Base-by-base conservation (phyloP, 1,139 yeast species). In the Geotrichum macrosporum region DNA sequence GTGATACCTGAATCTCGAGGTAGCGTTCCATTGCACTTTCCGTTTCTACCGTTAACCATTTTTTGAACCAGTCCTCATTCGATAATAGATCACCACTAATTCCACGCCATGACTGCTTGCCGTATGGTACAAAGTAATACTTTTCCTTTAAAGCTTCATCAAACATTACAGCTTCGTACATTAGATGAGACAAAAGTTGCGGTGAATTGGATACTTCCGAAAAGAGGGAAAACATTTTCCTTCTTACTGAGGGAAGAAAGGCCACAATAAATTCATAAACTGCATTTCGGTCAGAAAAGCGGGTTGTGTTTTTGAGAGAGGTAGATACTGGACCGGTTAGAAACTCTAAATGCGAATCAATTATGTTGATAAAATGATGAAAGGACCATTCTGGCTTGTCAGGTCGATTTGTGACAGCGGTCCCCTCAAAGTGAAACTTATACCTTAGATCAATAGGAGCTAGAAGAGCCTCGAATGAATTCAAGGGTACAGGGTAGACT, bases 371-470 rank as follows among this genome's bases (percentile, higher is more conserved):
- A 18, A 78, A 62, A 56, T 76, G 85, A 26, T 69, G 70, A 51
- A 82, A 73, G n/a, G 82, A 78, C 82, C 89, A 81, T 61, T 86
- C 95, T 0, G 95, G 95, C 57, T 80, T 81, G 48, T 84, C 83
- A 31, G 80, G 64, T 50, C 81, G 74, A 57, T 83, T 84, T 0
- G 94, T 84, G 16, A 80, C 81, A 41, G 70, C 71, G 19, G 72
- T 70, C 0, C 68, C 59, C 49, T 78, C 79, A 64, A 89, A 89
- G 64, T 89, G 96, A 65, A 74, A 89, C 37, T 76, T 72, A 60
- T 88, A 85, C 49, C 92, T 74, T 12, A 76, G 62, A 20, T 70
- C 70, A 48, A 85, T 74, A 6, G 83, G 81, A 35, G 73, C 70
- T 0, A 83, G 68, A 26, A 87, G 64, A 0, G 74, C 62, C 29